A percentile compares a stretch with the other conserved stretches of the same genome.
Conservation (phyloP, 148 eudicot species). For the Dianthus caryophyllus region DNA sequence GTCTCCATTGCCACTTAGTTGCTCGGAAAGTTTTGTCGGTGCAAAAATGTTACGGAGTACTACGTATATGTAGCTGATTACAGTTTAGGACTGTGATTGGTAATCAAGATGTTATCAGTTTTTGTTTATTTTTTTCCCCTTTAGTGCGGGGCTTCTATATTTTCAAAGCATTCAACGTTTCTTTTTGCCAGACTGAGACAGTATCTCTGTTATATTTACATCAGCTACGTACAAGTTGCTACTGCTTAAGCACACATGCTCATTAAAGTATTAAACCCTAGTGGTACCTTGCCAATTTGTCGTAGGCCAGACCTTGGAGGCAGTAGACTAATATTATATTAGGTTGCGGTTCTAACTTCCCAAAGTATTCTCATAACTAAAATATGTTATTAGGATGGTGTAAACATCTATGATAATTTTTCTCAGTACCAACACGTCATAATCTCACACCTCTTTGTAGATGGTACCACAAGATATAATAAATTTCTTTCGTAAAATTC, state of each 20-base stretch:
- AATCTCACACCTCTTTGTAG: too few species aligned
- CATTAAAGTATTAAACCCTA: not conserved
- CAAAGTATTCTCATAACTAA: not conserved
- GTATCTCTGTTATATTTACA: not conserved
- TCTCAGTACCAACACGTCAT: too few species aligned
- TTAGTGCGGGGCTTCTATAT: not conserved
- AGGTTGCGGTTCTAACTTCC: not conserved
- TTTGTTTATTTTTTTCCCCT: too few species aligned
- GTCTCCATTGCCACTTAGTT: not conserved
- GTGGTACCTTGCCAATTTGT: not conserved
- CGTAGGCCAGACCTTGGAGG: not conserved
- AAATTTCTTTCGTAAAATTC: too few species aligned
- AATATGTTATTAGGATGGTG: not conserved
- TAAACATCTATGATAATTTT: too few species aligned
- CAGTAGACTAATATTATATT: not conserved
- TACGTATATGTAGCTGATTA: not conserved
- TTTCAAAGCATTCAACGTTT: not conserved
- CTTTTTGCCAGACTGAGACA: not conserved
- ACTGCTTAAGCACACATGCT: not conserved
- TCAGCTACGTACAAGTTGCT: slow-evolving; percentile 7
- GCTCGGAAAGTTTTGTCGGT: not conserved
- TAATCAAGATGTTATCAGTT: too few species aligned
- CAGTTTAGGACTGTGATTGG: too few species aligned
- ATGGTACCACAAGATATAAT: too few species aligned
- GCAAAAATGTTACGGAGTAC: not conserved